phyloP scores from a whole-genome alignment of 2,329 filamentous ascomycete genomes.

The Bipolaris victoriae region DNA sequence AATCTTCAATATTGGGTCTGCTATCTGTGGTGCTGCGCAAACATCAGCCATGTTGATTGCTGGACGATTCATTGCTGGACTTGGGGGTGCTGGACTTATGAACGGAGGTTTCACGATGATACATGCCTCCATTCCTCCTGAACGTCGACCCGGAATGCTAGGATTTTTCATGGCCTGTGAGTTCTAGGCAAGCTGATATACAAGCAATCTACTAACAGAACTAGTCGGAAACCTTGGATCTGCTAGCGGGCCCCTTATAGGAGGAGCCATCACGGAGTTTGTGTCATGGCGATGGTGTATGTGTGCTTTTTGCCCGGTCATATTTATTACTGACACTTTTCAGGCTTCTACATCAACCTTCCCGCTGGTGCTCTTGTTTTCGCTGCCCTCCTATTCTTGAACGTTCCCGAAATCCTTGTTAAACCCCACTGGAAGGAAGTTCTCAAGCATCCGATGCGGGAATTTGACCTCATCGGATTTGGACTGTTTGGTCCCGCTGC shows the following conservation, averaged over 20 bases:
- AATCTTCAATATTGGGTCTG: conserved; percentile 22
- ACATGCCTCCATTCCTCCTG: conserved; percentile 47
- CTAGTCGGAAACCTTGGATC: conserved; percentile 35
- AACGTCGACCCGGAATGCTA: conserved; percentile 52
- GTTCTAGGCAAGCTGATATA: background rate
- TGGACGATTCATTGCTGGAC: conserved; percentile 21
- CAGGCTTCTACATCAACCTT: conserved; percentile 37
- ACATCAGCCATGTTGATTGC: conserved; percentile 18
- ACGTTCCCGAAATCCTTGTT: conserved; percentile 51
- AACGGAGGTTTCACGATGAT: conserved; percentile 32
- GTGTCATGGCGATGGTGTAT: conserved; percentile 56
- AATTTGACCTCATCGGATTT: conserved; percentile 59
- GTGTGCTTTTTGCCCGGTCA: background rate
- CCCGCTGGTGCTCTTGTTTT: conserved; percentile 50
- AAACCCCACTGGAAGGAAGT: conserved; percentile 56
- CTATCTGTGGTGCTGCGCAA: conserved; percentile 24
- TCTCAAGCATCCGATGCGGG: conserved; percentile 50
- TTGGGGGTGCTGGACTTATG: conserved; percentile 41
- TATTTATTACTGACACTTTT: background rate
- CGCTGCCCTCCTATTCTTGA: conserved; percentile 53
- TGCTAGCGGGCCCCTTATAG: conserved; percentile 55
- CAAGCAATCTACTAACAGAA: background rate
- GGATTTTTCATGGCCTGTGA: conserved; percentile 42
- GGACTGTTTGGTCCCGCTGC: conserved; percentile 54
- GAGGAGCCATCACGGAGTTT: conserved; percentile 53